Conservation (phyloP, 2,329 filamentous ascomycete genomes). For the Xylaria sp. region DNA sequence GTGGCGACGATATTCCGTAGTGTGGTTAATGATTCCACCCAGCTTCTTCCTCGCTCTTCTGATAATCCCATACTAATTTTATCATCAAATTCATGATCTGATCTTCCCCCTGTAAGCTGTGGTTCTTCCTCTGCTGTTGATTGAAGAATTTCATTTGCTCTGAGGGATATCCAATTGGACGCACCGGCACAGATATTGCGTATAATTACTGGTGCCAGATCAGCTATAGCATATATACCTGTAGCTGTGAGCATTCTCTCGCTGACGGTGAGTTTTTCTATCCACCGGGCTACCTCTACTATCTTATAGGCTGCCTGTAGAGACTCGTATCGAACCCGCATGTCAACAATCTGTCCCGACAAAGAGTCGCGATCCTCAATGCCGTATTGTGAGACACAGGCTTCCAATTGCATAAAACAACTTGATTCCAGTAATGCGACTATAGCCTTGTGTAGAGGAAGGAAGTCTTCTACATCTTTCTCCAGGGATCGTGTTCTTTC, state of each 20-base stretch:
- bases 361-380: slow-evolving; percentile 25
- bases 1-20: slow-evolving; percentile 22
- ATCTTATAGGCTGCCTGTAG: slow-evolving; percentile 24
- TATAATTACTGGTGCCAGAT: slow-evolving; percentile 29
- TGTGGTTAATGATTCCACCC: slow-evolving; percentile 18
- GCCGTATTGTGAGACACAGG: slow-evolving; percentile 27
- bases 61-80: background rate
- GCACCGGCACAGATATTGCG: slow-evolving; percentile 29
- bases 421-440: slow-evolving; percentile 19
- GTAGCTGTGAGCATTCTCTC: background rate
- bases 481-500: background rate
- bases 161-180: slow-evolving; percentile 26
- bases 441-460: slow-evolving; percentile 18
- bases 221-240: slow-evolving; percentile 10
- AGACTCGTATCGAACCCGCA: slow-evolving; percentile 29
- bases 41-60: slow-evolving; percentile 15
- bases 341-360: slow-evolving; percentile 23
- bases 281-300: slow-evolving; percentile 31
- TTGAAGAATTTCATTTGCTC: slow-evolving; percentile 8
- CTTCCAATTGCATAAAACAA: slow-evolving; percentile 31
- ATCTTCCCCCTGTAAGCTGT: background rate
- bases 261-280: slow-evolving; percentile 5
- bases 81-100: background rate
- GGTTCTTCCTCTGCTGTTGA: background rate
- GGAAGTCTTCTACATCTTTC: slow-evolving; percentile 5